phyloP scores from a whole-genome alignment of 768 basidiomycete genomes.

The Suillus spraguei region DNA sequence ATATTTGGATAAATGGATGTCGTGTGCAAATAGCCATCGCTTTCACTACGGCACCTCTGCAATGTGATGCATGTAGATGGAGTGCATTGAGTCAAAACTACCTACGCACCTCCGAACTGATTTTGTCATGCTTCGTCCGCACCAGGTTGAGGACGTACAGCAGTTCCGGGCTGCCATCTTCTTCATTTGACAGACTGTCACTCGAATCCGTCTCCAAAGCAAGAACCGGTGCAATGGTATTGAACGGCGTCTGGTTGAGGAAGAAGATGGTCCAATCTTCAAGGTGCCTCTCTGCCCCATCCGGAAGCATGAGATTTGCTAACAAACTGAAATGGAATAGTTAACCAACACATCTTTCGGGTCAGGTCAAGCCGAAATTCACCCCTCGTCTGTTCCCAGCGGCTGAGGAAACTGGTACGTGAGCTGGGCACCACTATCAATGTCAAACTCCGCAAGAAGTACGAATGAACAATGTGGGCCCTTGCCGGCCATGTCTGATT shows the following conservation, averaged over 20 bases:
- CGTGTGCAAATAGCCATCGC: constrained; percentile 93
- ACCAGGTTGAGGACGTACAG: constrained; percentile 91
- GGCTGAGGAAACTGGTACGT: constrained; percentile 97
- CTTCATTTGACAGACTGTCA: constrained; percentile 28
- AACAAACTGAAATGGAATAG: constrained; percentile 60
- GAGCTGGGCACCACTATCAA: constrained; percentile 89
- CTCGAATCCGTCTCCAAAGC: constrained; percentile 58
- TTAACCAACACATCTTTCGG: constrained; percentile 12
- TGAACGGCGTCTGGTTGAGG: constrained; percentile 90
- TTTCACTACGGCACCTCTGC: constrained; percentile 90
- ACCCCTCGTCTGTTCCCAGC: constrained; percentile 95
- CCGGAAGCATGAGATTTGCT: constrained; percentile 97
- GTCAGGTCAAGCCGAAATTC: constrained; percentile 27
- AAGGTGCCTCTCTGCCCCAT: constrained; percentile 92
- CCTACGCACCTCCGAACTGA: constrained; percentile 66
- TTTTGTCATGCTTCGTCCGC: constrained; percentile 88
- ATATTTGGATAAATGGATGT: constrained; percentile 94
- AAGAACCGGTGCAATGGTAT: constrained; percentile 82
- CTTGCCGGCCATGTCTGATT: constrained; percentile 53
- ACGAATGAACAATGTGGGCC: constrained; percentile 89
- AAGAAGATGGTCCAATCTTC: constrained; percentile 99
- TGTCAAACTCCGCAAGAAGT: constrained; percentile 98
- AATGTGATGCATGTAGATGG: constrained; percentile 8
- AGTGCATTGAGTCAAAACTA: constrained; percentile 5
- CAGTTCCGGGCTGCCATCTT: constrained; percentile 49